A percentile compares a stretch with the other conserved stretches of the same genome.
phyloP scores from a whole-genome alignment of 805 yeast genomes.

The Zygotorulaspora chibaensis region DNA sequence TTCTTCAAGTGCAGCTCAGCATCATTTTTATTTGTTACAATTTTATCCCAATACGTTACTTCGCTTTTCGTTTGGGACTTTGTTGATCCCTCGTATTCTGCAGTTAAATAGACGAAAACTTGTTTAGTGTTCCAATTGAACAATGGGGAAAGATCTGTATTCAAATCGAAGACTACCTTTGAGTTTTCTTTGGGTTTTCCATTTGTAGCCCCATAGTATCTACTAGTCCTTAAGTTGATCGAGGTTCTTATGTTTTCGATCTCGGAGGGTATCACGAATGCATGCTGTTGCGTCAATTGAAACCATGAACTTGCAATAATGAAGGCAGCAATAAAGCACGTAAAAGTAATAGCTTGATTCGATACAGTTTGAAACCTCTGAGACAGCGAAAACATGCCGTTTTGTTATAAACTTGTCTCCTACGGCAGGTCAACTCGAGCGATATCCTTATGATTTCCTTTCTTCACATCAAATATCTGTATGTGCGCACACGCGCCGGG shows the following conservation, averaged over 20 bases:
- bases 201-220: slow-evolving; percentile 61
- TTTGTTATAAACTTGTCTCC: neutral
- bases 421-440: neutral
- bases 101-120: slow-evolving; percentile 85
- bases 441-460: neutral
- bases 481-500: too few species aligned
- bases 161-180: slow-evolving; percentile 65
- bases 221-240: slow-evolving; percentile 49
- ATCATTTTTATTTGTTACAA: slow-evolving; percentile 53
- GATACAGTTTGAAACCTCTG: slow-evolving; percentile 48
- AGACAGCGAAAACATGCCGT: slow-evolving; percentile 39
- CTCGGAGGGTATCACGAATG: slow-evolving; percentile 40
- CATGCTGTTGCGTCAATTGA: slow-evolving; percentile 47
- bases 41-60: slow-evolving; percentile 89
- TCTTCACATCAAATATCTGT: too few species aligned
- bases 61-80: slow-evolving; percentile 47
- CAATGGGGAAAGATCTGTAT: slow-evolving; percentile 67
- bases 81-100: slow-evolving; percentile 60
- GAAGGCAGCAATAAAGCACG: slow-evolving; percentile 43
- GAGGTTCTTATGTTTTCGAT: slow-evolving; percentile 37
- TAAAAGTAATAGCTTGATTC: slow-evolving; percentile 51
- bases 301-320: slow-evolving; percentile 46
- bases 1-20: slow-evolving; percentile 53
- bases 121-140: slow-evolving; percentile 98
- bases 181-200: slow-evolving; percentile 75